phyloP scores from a whole-genome alignment of 2,329 filamentous ascomycete species.

The Exserohilum turcica region DNA sequence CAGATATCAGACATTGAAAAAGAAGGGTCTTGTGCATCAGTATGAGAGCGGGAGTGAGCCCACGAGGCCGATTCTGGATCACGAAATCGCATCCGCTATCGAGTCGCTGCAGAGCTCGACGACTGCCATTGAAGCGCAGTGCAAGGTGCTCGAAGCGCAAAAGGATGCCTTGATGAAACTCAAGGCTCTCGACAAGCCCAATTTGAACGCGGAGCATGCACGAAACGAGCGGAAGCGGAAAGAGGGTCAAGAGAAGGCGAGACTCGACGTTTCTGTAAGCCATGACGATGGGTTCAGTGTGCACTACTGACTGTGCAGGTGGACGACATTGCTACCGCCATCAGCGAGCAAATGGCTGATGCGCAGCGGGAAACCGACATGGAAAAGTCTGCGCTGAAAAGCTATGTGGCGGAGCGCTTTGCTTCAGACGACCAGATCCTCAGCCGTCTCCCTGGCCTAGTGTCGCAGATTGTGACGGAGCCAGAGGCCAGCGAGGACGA shows the following conservation, averaged over 20 bases:
- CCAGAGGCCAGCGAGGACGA: slow-evolving; percentile 59
- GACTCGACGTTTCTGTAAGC: slow-evolving; percentile 48
- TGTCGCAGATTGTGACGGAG: slow-evolving; percentile 60
- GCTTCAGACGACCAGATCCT: slow-evolving; percentile 69
- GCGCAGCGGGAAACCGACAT: slow-evolving; percentile 57
- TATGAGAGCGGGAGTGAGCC: slow-evolving; percentile 38
- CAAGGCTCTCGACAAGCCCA: slow-evolving; percentile 54
- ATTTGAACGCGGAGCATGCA: slow-evolving; percentile 46
- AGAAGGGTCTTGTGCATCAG: slow-evolving; percentile 40
- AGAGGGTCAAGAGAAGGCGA: slow-evolving; percentile 49
- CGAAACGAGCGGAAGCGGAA: slow-evolving; percentile 46
- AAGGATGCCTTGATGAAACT: slow-evolving; percentile 64
- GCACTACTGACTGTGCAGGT: slow-evolving; percentile 22
- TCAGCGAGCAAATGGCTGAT: slow-evolving; percentile 44
- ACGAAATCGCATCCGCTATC: slow-evolving; percentile 66
- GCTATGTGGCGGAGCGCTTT: slow-evolving; percentile 58
- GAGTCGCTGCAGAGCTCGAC: slow-evolving; percentile 69
- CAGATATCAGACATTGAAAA: slow-evolving; percentile 43
- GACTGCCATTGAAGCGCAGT: slow-evolving; percentile 67
- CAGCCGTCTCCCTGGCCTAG: slow-evolving; percentile 68
- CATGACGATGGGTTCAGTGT: rapidly evolving
- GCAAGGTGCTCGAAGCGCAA: slow-evolving; percentile 65
- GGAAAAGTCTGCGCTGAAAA: slow-evolving; percentile 54
- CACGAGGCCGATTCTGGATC: slow-evolving; percentile 59
- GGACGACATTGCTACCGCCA: slow-evolving; percentile 37